These are phyloP conservation scores for Persicaria tinctoria DNA, from an alignment of 148 eudicot species.

Conservation along the genomic window DNA sequence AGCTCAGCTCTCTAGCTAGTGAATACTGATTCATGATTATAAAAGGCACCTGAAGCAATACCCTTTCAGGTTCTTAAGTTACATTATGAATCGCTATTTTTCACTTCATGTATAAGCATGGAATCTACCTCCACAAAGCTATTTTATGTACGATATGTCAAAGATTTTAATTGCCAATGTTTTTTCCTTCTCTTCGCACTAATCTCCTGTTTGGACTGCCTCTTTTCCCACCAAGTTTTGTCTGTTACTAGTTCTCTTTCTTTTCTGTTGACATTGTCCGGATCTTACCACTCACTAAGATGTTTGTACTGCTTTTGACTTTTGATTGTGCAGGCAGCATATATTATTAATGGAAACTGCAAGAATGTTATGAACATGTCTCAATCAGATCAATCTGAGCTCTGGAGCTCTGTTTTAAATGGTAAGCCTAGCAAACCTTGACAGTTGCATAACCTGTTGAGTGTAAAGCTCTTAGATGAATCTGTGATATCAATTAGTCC, in stretches of 20 bases:
- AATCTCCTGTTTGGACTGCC: background rate
- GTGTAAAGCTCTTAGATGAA: background rate
- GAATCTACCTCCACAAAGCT: background rate
- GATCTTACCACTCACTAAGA: background rate
- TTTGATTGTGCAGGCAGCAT: constrained; percentile 63
- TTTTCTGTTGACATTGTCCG: constrained; percentile 5
- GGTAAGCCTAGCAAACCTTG: constrained; percentile 33
- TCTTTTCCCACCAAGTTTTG: background rate
- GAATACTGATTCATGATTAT: background rate
- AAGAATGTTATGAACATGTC: constrained; percentile 97
- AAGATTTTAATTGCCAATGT: background rate
- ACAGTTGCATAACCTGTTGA: background rate
- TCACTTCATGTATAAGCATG: background rate
- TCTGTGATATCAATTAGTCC: background rate
- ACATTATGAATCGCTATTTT: background rate
- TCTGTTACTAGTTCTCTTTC: background rate
- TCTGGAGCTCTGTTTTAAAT: constrained; percentile 80
- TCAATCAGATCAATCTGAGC: constrained; percentile 75
- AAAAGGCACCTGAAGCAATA: background rate
- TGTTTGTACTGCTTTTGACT: constrained; percentile 9
- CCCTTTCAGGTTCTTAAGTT: background rate
- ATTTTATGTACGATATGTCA: background rate
- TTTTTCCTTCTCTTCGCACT: background rate
- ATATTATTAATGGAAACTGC: constrained; percentile 80
- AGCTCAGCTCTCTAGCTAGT: background rate